Conservation (phyloP, 192 early-diverging fungal species). For the Backusella luteola region DNA sequence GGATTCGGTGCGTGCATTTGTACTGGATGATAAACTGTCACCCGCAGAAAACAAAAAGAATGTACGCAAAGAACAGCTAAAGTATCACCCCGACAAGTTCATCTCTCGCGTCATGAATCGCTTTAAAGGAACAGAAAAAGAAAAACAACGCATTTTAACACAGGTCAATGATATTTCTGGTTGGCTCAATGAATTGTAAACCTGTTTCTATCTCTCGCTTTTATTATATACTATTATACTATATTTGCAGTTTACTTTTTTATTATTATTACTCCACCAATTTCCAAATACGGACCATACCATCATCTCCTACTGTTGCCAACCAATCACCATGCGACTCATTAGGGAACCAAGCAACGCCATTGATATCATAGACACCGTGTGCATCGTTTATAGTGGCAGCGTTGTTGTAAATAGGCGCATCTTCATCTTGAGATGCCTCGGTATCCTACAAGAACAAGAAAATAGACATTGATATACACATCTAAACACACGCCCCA, state of each 20-base stretch:
- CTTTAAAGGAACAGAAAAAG: slow-evolving; percentile 17
- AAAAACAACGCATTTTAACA: slow-evolving; percentile 17
- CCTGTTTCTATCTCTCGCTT: neutral
- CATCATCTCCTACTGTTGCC: slow-evolving; percentile 92
- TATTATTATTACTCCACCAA: slow-evolving; percentile 23
- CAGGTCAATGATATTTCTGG: slow-evolving; percentile 32
- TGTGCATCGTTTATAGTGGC: slow-evolving; percentile 65
- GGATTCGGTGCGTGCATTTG: slow-evolving; percentile 14
- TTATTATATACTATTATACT: neutral
- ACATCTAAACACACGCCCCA: neutral
- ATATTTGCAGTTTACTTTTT: neutral
- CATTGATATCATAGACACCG: slow-evolving; percentile 87
- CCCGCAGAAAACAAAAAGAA: slow-evolving; percentile 16
- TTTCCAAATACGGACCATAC: slow-evolving; percentile 80
- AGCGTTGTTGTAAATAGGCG: slow-evolving; percentile 32
- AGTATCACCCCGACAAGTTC: slow-evolving; percentile 39
- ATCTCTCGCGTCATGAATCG: slow-evolving; percentile 15
- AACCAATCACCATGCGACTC: slow-evolving; percentile 64
- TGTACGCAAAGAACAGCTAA: slow-evolving; percentile 30
- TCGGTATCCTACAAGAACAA: neutral
- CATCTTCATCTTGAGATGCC: slow-evolving; percentile 9
- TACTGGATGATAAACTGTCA: neutral
- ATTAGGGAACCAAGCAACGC: slow-evolving; percentile 80
- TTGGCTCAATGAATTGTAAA: slow-evolving; percentile 36
- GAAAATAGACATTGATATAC: neutral